Evolutionary conservation across 2,329 filamentous ascomycete species (phyloP).

Genomic region (Lachnum nothofagi): DNA sequence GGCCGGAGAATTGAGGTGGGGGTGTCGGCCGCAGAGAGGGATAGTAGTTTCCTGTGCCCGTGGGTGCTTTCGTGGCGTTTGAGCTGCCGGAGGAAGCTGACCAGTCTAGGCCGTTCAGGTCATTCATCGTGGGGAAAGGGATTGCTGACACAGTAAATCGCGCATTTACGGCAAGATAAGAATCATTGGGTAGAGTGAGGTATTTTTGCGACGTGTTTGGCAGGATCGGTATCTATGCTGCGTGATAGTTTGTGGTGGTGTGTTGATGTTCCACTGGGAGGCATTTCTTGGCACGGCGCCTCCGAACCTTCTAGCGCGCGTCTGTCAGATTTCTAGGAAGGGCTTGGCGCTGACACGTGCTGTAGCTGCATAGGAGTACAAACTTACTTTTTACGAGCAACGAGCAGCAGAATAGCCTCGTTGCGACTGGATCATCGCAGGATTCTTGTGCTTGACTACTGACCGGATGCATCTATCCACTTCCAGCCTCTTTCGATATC

Average conservation of each 20-base stretch:
- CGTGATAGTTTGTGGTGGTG: not conserved
- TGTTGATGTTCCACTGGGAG: slow-evolving; percentile 1
- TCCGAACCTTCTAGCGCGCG: not conserved
- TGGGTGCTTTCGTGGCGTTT: slow-evolving; percentile 38
- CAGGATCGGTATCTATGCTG: not conserved
- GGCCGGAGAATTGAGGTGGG: slow-evolving; percentile 45
- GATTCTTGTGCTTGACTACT: too few species aligned
- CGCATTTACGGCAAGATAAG: slow-evolving; percentile 17
- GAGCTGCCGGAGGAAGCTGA: slow-evolving; percentile 37
- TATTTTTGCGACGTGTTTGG: not conserved
- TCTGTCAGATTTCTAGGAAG: too few species aligned
- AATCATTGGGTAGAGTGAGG: slow-evolving; percentile 13
- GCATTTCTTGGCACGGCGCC: not conserved
- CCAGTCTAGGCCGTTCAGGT: slow-evolving; percentile 58
- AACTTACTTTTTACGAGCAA: too few species aligned
- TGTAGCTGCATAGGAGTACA: too few species aligned
- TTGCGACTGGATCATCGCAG: too few species aligned
- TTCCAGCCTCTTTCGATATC: too few species aligned
- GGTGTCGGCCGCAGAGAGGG: slow-evolving; percentile 48
- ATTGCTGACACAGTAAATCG: slow-evolving; percentile 2
- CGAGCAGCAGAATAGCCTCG: too few species aligned
- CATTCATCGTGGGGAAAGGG: slow-evolving; percentile 47
- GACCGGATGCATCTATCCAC: too few species aligned
- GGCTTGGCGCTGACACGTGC: too few species aligned
- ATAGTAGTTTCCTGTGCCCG: slow-evolving; percentile 42